Evolutionary conservation across 345 rosid species (phyloP).

Genomic region (Mangifera indica): DNA sequence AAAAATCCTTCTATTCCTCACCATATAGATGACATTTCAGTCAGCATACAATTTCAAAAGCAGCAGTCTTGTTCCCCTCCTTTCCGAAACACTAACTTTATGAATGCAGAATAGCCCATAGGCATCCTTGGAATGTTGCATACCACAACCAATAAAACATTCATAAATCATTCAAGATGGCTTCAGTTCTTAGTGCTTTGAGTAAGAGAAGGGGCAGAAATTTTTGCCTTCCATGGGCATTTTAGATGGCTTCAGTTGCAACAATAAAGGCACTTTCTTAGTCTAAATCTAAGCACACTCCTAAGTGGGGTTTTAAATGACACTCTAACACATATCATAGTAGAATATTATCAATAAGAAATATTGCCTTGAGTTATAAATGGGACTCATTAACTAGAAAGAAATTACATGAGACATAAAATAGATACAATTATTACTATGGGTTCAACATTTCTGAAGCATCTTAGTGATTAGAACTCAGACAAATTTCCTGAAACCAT

Average conservation of each 20-base stretch:
- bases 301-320: background rate
- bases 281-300: background rate
- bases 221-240: background rate
- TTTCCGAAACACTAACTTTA: background rate
- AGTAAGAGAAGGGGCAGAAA: too few species aligned
- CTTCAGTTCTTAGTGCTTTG: too few species aligned
- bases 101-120: background rate
- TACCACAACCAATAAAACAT: background rate
- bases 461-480: background rate
- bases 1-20: too few species aligned
- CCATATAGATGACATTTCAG: too few species aligned
- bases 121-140: background rate
- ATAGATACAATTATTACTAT: background rate
- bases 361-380: background rate
- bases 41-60: background rate
- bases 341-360: background rate
- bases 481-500: background rate
- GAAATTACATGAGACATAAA: background rate
- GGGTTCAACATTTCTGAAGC: background rate
- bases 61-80: background rate
- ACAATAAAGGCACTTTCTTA: background rate
- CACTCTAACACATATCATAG: background rate
- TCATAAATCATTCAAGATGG: background rate
- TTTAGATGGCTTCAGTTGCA: background rate
- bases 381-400: background rate